Conservation (phyloP, 2,329 filamentous ascomycete species). For the Neoarthrinium moseri region DNA sequence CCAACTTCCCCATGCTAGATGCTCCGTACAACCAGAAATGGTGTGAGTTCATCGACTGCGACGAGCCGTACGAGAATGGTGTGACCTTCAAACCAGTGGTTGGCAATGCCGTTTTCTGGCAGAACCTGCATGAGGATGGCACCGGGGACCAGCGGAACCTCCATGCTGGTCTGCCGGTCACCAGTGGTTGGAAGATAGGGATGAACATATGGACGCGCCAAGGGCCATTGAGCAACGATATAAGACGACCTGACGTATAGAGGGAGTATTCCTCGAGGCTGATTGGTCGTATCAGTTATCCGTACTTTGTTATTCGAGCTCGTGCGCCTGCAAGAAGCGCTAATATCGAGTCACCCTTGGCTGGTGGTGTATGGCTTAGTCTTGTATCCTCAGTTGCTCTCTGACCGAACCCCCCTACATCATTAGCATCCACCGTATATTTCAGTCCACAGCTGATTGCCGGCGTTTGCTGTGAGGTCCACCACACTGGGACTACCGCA, state of each 20-base stretch:
- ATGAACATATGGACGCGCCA: constrained; percentile 54
- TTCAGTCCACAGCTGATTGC: constrained; percentile 26
- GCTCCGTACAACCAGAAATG: constrained; percentile 35
- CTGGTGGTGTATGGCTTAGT: too few relatives aligned
- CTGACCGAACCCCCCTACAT: too few relatives aligned
- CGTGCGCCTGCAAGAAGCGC: too few relatives aligned
- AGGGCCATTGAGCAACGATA: constrained; percentile 32
- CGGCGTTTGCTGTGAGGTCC: constrained; percentile 29
- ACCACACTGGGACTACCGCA: constrained; percentile 32
- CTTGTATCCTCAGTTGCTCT: too few relatives aligned
- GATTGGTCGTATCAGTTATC: too few relatives aligned
- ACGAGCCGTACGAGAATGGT: constrained; percentile 43
- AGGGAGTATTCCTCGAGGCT: background rate
- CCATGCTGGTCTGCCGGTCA: constrained; percentile 46
- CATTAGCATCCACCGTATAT: constrained; percentile 30
- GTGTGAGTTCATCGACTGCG: constrained; percentile 47
- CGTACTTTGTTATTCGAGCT: too few relatives aligned
- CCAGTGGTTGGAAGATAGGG: constrained; percentile 44
- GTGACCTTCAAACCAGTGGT: constrained; percentile 46
- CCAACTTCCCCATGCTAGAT: constrained; percentile 45
- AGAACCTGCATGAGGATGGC: constrained; percentile 39
- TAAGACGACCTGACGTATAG: constrained; percentile 27
- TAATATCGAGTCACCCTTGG: too few relatives aligned
- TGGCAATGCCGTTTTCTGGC: constrained; percentile 49
- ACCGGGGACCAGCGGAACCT: constrained; percentile 41